Evolutionary conservation across 2,329 filamentous ascomycete genomes (phyloP), one percentile per base, ranked within the genome.

Genomic region (Stagonosporopsis tanaceti): DNA sequence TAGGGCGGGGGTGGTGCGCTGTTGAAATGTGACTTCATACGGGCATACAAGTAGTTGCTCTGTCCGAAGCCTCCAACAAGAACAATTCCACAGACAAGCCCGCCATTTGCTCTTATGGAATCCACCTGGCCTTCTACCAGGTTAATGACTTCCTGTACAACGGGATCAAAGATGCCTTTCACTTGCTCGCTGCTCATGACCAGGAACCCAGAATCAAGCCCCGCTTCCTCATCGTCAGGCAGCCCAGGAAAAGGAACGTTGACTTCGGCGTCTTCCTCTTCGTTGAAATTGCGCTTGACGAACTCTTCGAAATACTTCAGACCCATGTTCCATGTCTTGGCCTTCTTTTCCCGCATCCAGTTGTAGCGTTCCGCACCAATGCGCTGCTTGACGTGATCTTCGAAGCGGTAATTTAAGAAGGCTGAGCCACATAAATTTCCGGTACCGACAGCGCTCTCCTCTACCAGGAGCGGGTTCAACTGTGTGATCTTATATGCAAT

Each of bases 401-500:
- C 89, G 65, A 94, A 93, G 1, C 90, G 80, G 68, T 92, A 92
- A 73, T 93, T 93, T 46, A 94, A 78, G 59, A 94, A 93, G 0
- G 89, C 90, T 59, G 89, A 92, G 6, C 90, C 90, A 64, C 90
- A 93, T 0, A 93, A 79, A 0, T 89, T 90, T 17, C 91, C 91
- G 0, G 89, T 92, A 15, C 91, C 91, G 0, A 93, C 89, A 1
- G 90, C 91, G 1, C 88, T 92, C 72, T 94, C 91, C 65, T 93
- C 89, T 0, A 94, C 88, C 15, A 85, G 82, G 11, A 94, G 77
- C 0, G 91, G 90, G 53, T 85, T 85, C 7, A 92, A 74, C 2
- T 89, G 90, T 48, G 89, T 89, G 59, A 94, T 91, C 66, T 91
- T 90, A 75, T 94, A 94, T 0, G 91, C 90, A 61, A 94, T 94